Evolutionary conservation across 2,329 filamentous ascomycete genomes (phyloP).

Genomic region (Colletotrichum destructivum): DNA sequence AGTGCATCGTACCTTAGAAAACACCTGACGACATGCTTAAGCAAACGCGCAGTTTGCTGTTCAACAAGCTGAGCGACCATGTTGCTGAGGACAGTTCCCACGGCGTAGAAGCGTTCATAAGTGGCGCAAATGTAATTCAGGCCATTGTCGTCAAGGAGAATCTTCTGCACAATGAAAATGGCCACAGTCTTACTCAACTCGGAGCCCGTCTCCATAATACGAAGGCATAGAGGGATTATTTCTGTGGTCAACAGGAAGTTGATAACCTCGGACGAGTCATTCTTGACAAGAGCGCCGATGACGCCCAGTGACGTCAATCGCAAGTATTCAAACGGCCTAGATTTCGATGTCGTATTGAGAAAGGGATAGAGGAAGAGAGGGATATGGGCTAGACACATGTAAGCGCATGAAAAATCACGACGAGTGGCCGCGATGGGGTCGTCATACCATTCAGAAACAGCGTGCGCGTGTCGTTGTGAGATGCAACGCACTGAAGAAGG

Average conservation of each 20-base stretch:
- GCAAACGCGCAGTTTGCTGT: constrained; percentile 93
- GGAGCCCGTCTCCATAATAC: constrained; percentile 99
- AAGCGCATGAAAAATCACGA: constrained; percentile 29
- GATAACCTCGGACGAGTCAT: constrained; percentile 98
- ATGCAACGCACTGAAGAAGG: constrained; percentile 95
- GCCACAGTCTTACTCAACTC: constrained; percentile 99
- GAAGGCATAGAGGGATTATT: constrained; percentile 96
- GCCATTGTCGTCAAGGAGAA: constrained; percentile 94
- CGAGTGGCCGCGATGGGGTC: background rate
- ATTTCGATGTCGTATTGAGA: constrained; percentile 98
- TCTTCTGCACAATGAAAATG: constrained; percentile 99
- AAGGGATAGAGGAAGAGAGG: constrained; percentile 98
- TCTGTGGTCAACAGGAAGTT: constrained; percentile 99
- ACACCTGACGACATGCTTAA: constrained; percentile 98
- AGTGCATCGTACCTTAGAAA: constrained; percentile 84
- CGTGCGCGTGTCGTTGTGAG: constrained; percentile 94
- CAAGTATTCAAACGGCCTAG: constrained; percentile 96
- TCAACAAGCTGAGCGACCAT: constrained; percentile 99
- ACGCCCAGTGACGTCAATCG: constrained; percentile 96
- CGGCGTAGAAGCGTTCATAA: constrained; percentile 98
- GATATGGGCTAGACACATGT: constrained; percentile 81
- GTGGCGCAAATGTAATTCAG: constrained; percentile 99
- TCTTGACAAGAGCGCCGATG: constrained; percentile 97
- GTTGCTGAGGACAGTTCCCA: constrained; percentile 96
- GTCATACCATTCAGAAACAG: constrained; percentile 90